Evolutionary conservation across 164 flowering plant genomes (phyloP).

Genomic region (Kingdonia uniflora): DNA sequence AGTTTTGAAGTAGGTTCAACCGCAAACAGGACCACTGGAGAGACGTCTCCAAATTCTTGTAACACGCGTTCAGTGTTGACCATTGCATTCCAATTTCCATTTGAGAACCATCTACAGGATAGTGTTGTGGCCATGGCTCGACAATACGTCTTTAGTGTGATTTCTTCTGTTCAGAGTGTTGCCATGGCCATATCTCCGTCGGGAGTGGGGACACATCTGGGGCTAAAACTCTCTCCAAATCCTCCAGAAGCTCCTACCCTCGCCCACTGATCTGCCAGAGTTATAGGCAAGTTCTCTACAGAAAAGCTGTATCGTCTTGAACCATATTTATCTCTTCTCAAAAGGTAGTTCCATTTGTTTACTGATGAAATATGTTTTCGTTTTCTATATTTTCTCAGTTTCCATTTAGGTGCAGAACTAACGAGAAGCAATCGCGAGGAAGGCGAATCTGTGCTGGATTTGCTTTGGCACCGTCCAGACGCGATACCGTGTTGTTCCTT

Average conservation of each 20-base stretch:
- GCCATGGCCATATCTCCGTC: conserved; percentile 83
- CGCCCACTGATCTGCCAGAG: conserved; percentile 88
- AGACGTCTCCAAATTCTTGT: conserved; percentile 20
- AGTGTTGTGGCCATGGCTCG: conserved; percentile 86
- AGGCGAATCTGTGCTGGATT: conserved; percentile 51
- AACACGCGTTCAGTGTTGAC: conserved; percentile 61
- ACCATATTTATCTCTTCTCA: not conserved
- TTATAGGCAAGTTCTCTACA: conserved; percentile 45
- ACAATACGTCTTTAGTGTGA: conserved; percentile 79
- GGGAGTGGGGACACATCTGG: conserved; percentile 38
- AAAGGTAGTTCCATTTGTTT: not conserved
- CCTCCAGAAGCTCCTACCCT: conserved; percentile 83
- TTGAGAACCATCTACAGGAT: conserved; percentile 61
- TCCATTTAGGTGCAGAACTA: conserved; percentile 58
- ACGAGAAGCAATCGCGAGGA: conserved; percentile 34
- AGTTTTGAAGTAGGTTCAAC: conserved; percentile 75
- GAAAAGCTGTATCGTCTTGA: not conserved
- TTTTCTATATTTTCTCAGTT: conserved; percentile 29
- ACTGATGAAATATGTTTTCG: not conserved
- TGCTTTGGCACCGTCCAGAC: conserved; percentile 85
- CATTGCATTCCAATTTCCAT: conserved; percentile 93
- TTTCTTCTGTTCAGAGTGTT: conserved; percentile 84
- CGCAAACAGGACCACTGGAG: conserved; percentile 27
- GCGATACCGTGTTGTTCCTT: conserved; percentile 90
- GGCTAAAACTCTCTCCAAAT: conserved; percentile 51